Evolutionary conservation across 305 asterid species (phyloP).

Genomic region (Fraxinus xanthoxyloides): DNA sequence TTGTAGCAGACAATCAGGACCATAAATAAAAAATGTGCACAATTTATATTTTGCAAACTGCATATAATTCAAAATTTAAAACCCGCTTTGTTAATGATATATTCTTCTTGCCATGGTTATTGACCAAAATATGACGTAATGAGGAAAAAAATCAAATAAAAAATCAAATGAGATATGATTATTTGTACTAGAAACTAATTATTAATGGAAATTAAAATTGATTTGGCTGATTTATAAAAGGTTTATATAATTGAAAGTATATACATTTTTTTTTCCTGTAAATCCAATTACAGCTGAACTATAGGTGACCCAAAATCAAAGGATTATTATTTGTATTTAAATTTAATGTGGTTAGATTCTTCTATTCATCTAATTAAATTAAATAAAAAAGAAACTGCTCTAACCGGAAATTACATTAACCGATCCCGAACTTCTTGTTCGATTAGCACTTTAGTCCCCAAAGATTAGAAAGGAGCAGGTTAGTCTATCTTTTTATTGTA

Average conservation of each 20-base stretch:
- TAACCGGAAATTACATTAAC: background rate
- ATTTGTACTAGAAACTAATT: background rate
- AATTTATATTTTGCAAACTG: background rate
- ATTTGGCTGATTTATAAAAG: background rate
- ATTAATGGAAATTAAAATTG: background rate
- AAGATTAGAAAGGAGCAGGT: background rate
- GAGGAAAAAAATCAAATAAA: background rate
- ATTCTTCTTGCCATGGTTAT: background rate
- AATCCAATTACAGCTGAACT: background rate
- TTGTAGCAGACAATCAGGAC: constrained; percentile 26
- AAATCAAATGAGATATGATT: background rate
- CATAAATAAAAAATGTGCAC: background rate
- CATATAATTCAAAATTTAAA: background rate
- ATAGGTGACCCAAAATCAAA: background rate
- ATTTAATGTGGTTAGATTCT: background rate
- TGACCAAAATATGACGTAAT: background rate
- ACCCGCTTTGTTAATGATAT: background rate
- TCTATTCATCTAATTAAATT: background rate
- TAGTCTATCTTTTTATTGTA: background rate
- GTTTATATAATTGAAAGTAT: background rate
- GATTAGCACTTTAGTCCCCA: background rate
- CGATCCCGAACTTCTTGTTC: background rate
- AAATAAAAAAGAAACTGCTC: background rate
- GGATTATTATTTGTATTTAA: background rate
- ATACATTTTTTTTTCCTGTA: background rate